phyloP scores from a whole-genome alignment of 2,329 filamentous ascomycete genomes.

The Coniochaeta prunicola region DNA sequence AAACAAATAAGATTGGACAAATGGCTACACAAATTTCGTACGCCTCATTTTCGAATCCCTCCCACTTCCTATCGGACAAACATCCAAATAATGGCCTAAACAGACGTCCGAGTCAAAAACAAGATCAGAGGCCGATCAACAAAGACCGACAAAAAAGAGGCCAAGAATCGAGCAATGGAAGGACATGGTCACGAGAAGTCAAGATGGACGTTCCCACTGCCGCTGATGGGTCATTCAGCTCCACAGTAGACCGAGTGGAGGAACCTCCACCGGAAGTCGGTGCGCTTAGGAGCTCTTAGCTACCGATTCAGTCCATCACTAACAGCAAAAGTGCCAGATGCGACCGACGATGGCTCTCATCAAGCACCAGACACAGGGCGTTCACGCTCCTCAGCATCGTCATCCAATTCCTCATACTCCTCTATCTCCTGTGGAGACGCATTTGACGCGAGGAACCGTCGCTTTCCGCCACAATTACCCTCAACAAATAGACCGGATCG shows the following conservation, averaged over 20 bases:
- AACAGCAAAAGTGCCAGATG: not conserved
- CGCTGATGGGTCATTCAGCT: not conserved
- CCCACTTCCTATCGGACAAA: not conserved
- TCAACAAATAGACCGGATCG: not conserved
- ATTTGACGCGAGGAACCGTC: not conserved
- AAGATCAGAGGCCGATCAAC: not conserved
- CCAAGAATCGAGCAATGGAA: not conserved
- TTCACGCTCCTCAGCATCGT: not conserved
- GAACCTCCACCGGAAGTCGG: not conserved
- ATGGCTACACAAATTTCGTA: not conserved
- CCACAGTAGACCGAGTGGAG: constrained; percentile 1
- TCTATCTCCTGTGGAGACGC: not conserved
- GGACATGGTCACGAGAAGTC: not conserved
- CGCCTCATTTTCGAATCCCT: not conserved
- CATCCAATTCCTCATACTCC: not conserved
- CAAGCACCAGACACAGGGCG: not conserved
- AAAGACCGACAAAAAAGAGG: not conserved
- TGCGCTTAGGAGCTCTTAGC: not conserved
- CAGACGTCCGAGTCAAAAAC: not conserved
- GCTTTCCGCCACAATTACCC: not conserved
- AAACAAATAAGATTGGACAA: not conserved
- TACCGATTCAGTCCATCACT: not conserved
- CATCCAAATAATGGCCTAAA: not conserved
- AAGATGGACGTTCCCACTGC: not conserved
- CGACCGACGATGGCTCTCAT: not conserved